These are phyloP conservation scores for Fragaria iinumae DNA, from an alignment of 306 rosid species.

Conservation along the genomic window DNA sequence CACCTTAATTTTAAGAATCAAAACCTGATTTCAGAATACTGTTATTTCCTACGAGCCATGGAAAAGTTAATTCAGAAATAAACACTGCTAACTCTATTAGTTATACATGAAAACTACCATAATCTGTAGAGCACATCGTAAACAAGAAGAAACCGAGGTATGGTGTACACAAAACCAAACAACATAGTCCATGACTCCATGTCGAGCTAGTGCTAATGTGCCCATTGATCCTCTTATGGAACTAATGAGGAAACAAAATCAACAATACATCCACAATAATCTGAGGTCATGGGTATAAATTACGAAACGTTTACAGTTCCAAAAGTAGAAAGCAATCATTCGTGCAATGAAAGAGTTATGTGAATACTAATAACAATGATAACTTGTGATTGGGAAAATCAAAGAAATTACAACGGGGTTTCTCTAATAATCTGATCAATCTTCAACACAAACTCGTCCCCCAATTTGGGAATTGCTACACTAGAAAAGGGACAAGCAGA, in stretches of 20 bases:
- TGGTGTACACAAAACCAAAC: background rate
- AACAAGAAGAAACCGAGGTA: background rate
- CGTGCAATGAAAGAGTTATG: background rate
- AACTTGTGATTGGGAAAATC: background rate
- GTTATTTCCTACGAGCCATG: background rate
- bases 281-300: background rate
- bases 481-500: background rate
- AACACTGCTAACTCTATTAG: background rate
- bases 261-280: background rate
- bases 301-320: background rate
- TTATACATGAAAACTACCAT: background rate
- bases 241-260: background rate
- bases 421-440: background rate
- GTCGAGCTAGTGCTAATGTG: background rate
- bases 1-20: background rate
- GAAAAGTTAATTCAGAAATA: no score
- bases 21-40: background rate
- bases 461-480: background rate
- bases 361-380: background rate
- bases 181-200: background rate
- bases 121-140: no score
- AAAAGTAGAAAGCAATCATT: background rate
- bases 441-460: background rate
- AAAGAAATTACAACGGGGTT: background rate
- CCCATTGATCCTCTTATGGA: background rate